Percentiles rank a stretch among this genome's conserved stretches.
phyloP scores from a whole-genome alignment of 768 basidiomycete species.

The Suillus lakei region DNA sequence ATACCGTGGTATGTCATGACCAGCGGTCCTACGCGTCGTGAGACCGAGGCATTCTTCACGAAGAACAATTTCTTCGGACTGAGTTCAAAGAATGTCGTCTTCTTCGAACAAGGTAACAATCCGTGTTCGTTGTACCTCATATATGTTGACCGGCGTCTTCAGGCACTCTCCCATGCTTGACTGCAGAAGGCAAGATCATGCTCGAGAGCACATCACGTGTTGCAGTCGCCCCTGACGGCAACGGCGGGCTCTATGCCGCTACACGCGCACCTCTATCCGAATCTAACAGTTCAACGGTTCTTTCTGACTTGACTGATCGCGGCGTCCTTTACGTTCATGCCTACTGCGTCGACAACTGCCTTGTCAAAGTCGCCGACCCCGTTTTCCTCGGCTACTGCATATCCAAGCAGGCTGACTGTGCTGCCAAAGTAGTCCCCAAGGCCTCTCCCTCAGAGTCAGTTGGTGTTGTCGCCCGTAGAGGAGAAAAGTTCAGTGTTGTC shows the following conservation, averaged over 20 bases:
- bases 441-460: conserved; percentile 86
- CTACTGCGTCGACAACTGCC: conserved; percentile 99
- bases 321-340: conserved; percentile 89
- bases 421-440: conserved; percentile 97
- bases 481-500: conserved; percentile 87
- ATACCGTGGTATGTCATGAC: conserved; percentile 99
- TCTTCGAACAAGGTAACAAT: conserved; percentile 93
- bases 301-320: conserved; percentile 79
- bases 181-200: conserved; percentile 91
- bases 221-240: conserved; percentile 97
- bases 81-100: conserved; percentile 74
- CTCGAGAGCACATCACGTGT: conserved; percentile 78
- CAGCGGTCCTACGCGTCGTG: conserved; percentile 89
- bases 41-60: conserved; percentile 86
- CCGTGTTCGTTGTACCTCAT: conserved; percentile 9
- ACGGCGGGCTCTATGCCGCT: conserved; percentile 96
- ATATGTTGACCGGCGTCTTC: conserved; percentile 1
- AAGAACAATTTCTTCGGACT: conserved; percentile 84
- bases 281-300: conserved; percentile 69
- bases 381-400: conserved; percentile 97
- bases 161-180: conserved; percentile 96
- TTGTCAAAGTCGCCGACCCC: conserved; percentile 96
- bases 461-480: conserved; percentile 88
- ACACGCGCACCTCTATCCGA: conserved; percentile 77
- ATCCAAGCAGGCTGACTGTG: conserved; percentile 84